Base-by-base conservation (phyloP, 2,329 filamentous ascomycete genomes). In the Sporothrix mexicana region DNA sequence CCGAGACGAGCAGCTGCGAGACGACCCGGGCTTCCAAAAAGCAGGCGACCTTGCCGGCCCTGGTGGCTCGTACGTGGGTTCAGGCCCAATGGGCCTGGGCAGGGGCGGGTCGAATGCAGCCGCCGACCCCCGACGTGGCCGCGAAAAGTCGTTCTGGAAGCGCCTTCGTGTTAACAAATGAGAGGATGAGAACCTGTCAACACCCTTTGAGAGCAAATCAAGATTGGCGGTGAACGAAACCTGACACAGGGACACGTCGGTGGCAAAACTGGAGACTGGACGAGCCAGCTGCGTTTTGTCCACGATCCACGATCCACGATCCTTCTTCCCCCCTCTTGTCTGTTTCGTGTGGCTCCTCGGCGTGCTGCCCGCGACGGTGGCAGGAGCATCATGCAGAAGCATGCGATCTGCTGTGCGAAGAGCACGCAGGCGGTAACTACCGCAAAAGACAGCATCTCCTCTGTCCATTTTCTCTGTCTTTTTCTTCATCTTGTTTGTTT, bases 1-100 rank as follows among this genome's bases (percentile, higher is more conserved):
- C 17, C 85, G 84, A 75, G 84, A 83, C 8, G 82, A 84, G 55
- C 82, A 86, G 78, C 82, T 87, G n/a, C 81, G 82, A 70, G 84
- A 85, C 74, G 82, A 88, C 45, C 83, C 85, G 2, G 77, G 73
- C 1, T 79, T 78, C 67, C 73, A 77, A 66, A 76, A 74, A 69
- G 77, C 78, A 8, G 77, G 77, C 23, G 74, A 73, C 36, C 15
- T 69, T 41, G 55, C 72, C n/a, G 23, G 51, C 41, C 9, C n/a
- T 4, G 49, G 49, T 30, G 55, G 49, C 15, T 41, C 51, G 8
- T 43, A 57, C 17, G 47, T 41, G 57, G 51, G 51, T 36, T 36
- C 30, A 17, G 47, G 47, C 43, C 30, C 30, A 36, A 66, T 53
- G 67, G 72, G 73, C n/a, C 45, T 61, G 51, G 72, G 68, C n/a